Percentiles rank a stretch among this genome's conserved stretches.
phyloP scores from a whole-genome alignment of 306 rosid species.

The Castanospermum australe region DNA sequence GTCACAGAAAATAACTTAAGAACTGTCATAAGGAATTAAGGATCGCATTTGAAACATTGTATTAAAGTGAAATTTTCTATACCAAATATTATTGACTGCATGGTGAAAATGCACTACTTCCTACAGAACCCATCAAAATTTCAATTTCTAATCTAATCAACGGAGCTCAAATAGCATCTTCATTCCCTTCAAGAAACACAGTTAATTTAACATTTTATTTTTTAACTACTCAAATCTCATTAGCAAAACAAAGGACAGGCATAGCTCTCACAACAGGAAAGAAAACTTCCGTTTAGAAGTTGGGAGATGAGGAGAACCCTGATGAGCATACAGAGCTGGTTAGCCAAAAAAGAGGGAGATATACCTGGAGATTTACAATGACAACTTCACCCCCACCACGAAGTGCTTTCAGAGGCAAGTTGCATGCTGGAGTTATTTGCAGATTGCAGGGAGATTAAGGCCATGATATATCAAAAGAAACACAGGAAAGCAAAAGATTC shows the following conservation, averaged over 20 bases:
- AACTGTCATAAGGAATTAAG: not conserved
- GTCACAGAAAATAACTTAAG: too few relatives aligned
- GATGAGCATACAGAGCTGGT: not conserved
- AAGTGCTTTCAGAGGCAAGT: constrained; percentile 88
- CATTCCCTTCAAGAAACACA: not conserved
- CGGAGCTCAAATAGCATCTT: not conserved
- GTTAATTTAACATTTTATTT: not conserved
- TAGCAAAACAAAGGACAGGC: not conserved
- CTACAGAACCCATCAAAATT: not conserved
- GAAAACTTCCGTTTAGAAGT: not conserved
- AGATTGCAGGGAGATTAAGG: constrained; percentile 60
- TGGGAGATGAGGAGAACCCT: constrained; percentile 10
- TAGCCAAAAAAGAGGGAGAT: constrained; percentile 8
- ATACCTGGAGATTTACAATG: constrained; percentile 98
- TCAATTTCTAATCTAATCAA: not conserved
- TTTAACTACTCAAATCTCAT: not conserved
- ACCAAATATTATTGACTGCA: constrained; percentile 8
- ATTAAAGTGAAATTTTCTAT: not conserved
- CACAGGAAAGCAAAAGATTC: constrained; percentile 21
- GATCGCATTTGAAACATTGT: not conserved
- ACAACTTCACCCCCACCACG: constrained; percentile 97
- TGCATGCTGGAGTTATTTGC: constrained; percentile 99
- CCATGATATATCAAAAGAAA: constrained; percentile 25
- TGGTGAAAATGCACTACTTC: not conserved
- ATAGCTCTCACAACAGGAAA: constrained; percentile 8